Evolutionary conservation across 2,329 filamentous ascomycete genomes (phyloP).

Genomic region (Hymenoscyphus albidus): DNA sequence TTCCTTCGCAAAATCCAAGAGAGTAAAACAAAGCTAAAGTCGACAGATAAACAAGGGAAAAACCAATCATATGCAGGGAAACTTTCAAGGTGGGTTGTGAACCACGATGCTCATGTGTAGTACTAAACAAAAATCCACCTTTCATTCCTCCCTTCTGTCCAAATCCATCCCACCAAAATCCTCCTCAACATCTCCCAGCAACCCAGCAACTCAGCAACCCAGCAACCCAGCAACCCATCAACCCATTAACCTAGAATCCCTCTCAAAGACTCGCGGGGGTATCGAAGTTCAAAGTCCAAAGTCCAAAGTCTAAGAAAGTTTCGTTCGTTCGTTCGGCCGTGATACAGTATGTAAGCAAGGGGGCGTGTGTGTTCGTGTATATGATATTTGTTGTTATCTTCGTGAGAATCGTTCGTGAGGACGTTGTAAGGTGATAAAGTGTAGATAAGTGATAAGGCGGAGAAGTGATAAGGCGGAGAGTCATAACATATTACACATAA

Average conservation of each 20-base stretch:
- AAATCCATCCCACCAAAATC: too few relatives aligned
- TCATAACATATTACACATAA: too few relatives aligned
- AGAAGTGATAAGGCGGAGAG: too few relatives aligned
- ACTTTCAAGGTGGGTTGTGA: neutral
- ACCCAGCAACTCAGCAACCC: too few relatives aligned
- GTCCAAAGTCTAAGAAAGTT: too few relatives aligned
- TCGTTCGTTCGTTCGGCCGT: neutral
- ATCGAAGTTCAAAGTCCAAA: too few relatives aligned
- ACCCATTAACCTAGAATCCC: neutral
- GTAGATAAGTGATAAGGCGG: neutral
- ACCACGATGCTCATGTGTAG: conserved; percentile 1
- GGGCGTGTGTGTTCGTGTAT: neutral
- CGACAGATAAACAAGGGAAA: neutral
- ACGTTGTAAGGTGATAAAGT: conserved; percentile 11
- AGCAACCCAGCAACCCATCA: too few relatives aligned
- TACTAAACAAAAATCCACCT: too few relatives aligned
- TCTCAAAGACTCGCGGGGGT: neutral
- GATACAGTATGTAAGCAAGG: neutral
- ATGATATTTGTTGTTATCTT: neutral
- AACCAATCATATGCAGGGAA: neutral
- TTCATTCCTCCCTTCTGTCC: too few relatives aligned
- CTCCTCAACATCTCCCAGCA: neutral
- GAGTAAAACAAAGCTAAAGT: neutral
- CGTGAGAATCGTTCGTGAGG: conserved; percentile 11
- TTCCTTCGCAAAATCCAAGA: neutral